Evolutionary conservation across 1,284 basidiomycete genomes (phyloP).

Genomic region (Trametes pubescens): DNA sequence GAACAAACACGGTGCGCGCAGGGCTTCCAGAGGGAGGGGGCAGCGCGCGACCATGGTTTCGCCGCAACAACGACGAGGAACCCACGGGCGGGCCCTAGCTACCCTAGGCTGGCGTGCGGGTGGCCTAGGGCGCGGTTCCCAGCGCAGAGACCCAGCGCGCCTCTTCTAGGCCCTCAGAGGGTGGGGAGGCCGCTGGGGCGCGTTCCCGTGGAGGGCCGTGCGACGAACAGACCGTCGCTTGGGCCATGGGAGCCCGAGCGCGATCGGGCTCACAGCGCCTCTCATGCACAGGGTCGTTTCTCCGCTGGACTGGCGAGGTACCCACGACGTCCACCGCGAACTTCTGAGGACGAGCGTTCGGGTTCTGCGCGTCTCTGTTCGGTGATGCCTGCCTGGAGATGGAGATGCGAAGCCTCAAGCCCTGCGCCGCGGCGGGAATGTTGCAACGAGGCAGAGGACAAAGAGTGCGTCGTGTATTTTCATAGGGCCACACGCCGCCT

Average conservation of each 20-base stretch:
- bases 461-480: background rate
- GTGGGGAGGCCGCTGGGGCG: no score
- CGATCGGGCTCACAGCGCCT: slow-evolving; percentile 34
- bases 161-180: background rate
- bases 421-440: slow-evolving; percentile 7
- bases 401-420: background rate
- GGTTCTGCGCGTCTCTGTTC: background rate
- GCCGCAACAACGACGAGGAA: slow-evolving; percentile 25
- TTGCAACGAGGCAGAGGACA: background rate
- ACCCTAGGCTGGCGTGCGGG: slow-evolving; percentile 7
- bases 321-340: slow-evolving; percentile 12
- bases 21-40: slow-evolving; percentile 9
- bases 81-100: slow-evolving; percentile 15
- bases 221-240: background rate
- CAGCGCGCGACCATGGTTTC: slow-evolving; percentile 20
- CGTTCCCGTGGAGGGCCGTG: background rate
- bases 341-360: background rate
- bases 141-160: slow-evolving; percentile 9
- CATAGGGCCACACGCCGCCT: slow-evolving; percentile 8
- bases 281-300: slow-evolving; percentile 20
- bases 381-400: background rate
- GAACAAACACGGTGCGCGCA: slow-evolving; percentile 6
- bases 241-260: slow-evolving; percentile 31
- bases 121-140: slow-evolving; percentile 5
- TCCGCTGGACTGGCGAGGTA: slow-evolving; percentile 24